Evolutionary conservation across 192 early-diverging fungal genomes (phyloP).

Genomic region (Jimgerdemannia lactiflua): DNA sequence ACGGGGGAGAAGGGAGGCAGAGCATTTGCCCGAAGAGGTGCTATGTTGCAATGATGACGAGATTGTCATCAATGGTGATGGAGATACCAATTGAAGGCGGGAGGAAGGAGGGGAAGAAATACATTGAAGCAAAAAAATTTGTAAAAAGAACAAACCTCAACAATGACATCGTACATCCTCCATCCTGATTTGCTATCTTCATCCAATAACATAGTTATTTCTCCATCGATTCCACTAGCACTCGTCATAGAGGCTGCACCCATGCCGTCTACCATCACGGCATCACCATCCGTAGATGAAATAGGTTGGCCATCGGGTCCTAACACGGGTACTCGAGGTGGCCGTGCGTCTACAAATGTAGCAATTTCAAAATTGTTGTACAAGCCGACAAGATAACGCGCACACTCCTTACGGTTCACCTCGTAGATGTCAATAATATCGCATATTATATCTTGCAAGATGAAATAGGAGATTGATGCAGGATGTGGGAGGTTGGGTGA

Average conservation of each 20-base stretch:
- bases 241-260: neutral
- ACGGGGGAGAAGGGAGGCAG: constrained; percentile 42
- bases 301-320: constrained; percentile 3
- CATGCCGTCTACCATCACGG: neutral
- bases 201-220: constrained; percentile 6
- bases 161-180: constrained; percentile 24
- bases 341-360: constrained; percentile 22
- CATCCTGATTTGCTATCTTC: constrained; percentile 15
- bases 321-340: neutral
- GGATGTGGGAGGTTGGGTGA: constrained; percentile 28
- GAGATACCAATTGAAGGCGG: too few species aligned
- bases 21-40: constrained; percentile 48
- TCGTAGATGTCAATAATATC: constrained; percentile 85
- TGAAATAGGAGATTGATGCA: constrained; percentile 50
- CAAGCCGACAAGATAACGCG: constrained; percentile 69
- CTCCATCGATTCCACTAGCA: neutral
- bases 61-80: neutral
- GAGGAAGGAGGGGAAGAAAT: too few species aligned
- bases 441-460: constrained; percentile 76
- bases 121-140: too few species aligned
- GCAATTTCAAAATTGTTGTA: constrained; percentile 47
- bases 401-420: constrained; percentile 92
- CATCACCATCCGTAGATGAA: constrained; percentile 3
- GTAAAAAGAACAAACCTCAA: constrained; percentile 18
- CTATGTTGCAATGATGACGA: neutral